phyloP scores from a whole-genome alignment of 345 rosid genomes.

The Psidium friedrichsthalianum region DNA sequence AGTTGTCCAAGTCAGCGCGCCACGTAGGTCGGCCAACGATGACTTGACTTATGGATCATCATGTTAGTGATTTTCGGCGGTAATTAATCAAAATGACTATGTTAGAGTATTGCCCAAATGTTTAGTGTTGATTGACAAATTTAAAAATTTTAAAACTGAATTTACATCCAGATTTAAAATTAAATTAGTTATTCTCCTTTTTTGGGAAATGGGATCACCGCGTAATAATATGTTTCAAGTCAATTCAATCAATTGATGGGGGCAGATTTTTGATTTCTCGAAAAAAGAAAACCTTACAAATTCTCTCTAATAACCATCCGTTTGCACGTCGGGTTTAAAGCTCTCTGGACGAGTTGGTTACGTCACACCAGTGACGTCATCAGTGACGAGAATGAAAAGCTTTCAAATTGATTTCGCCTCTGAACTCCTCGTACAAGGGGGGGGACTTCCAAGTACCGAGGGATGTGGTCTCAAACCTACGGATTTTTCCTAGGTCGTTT shows the following conservation, averaged over 20 bases:
- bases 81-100: background rate
- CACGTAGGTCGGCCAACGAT: background rate
- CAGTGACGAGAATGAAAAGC: background rate
- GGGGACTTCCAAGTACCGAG: too few species aligned
- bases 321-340: background rate
- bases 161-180: fast-evolving
- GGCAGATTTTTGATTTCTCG: background rate
- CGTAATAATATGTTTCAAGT: background rate
- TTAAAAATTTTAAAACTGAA: background rate
- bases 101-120: background rate
- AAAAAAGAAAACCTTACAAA: too few species aligned
- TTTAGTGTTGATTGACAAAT: background rate
- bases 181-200: background rate
- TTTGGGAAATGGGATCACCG: background rate
- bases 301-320: too few species aligned
- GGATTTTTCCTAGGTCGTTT: background rate
- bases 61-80: background rate
- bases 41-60: too few species aligned
- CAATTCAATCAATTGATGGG: background rate
- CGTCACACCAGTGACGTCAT: background rate
- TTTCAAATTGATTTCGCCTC: background rate
- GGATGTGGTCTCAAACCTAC: background rate
- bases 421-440: background rate
- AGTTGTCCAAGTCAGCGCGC: background rate
- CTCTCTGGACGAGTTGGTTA: background rate